Base-by-base conservation (phyloP, 306 rosid genomes). In the Inga laurina region DNA sequence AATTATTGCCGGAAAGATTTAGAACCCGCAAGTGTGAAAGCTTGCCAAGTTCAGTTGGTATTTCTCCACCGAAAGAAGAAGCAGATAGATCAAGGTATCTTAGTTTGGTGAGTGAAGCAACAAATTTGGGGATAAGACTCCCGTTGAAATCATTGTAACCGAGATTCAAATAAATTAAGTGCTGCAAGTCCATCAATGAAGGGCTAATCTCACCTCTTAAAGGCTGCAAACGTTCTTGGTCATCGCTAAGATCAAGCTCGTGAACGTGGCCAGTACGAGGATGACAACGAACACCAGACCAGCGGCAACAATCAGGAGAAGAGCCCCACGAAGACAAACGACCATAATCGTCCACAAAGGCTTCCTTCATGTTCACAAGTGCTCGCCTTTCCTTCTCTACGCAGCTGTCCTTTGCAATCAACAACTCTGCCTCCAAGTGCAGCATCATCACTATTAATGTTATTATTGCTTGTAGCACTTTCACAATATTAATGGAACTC, bases 201-300 rank as follows among this genome's bases (percentile, higher is more conserved):
- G 27, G 64, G 64, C 64, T 21, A 56, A 56, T 21, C 64, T 56
- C 64, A 56, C 64, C 27, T 56, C 22, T 54, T 19, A 54, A 54
- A 19, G 10, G 10, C 24, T 19, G 27, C 27, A 0, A 8, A 5
- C 1, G 2, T 4, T 14, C 4, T 0, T 9, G 7, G 0, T 49
- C 3, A 52, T 15, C 19, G 19, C 8, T 24, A 56, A 56, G 64
- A 56, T 56, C 4, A 3, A 56, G 64, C 30, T 21, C 3, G 2
- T 56, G 11, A 56, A 56, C 4, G 11, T 19, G 64, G 64, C 64
- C 27, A 56, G 10, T 56, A 5, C 8, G 30, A 56, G 64, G 64
- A 56, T 56, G 7, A 56, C 27, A 56, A 0, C 2, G 64, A 56
- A 56, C 4, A 1, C 34, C 34, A 32, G 34, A 32, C 34, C 3